These are phyloP conservation scores for Geranium incanum DNA, from an alignment of 441 rosid genomes.

Conservation along the genomic window DNA sequence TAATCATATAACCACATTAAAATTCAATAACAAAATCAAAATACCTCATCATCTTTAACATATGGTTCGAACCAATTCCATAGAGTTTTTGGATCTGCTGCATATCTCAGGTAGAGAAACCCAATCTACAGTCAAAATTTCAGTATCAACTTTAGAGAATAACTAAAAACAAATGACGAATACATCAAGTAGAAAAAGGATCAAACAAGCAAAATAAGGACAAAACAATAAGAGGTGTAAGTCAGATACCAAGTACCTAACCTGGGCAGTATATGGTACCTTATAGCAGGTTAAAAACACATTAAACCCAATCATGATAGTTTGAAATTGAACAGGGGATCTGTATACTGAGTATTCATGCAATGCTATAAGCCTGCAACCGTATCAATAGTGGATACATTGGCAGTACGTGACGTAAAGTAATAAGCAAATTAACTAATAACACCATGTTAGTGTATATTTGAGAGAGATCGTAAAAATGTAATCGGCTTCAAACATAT, in stretches of 20 bases:
- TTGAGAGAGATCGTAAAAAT: background rate
- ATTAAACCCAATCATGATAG: background rate
- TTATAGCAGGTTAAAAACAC: slow-evolving; percentile 14
- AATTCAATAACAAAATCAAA: slow-evolving; percentile 1
- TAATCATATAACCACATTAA: background rate
- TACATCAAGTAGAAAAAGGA: background rate
- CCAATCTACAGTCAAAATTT: slow-evolving; percentile 57
- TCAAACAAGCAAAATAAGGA: background rate
- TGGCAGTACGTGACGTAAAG: background rate
- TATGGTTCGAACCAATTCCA: slow-evolving; percentile 95
- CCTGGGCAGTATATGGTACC: background rate
- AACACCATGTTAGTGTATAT: background rate
- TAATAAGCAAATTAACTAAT: background rate
- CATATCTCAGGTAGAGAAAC: slow-evolving; percentile 86
- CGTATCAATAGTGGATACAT: slow-evolving; percentile 17
- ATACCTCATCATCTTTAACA: slow-evolving; percentile 89
- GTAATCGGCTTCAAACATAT: background rate
- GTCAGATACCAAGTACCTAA: background rate
- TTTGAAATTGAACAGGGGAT: background rate
- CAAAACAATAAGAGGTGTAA: no score
- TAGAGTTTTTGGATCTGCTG: slow-evolving; percentile 78
- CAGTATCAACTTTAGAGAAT: slow-evolving; percentile 24
- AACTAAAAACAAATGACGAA: slow-evolving; percentile 15
- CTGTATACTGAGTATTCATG: background rate
- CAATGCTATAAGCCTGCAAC: slow-evolving; percentile 3